Base-by-base conservation (phyloP, 768 basidiomycete genomes). In the Asterophora parasitica region DNA sequence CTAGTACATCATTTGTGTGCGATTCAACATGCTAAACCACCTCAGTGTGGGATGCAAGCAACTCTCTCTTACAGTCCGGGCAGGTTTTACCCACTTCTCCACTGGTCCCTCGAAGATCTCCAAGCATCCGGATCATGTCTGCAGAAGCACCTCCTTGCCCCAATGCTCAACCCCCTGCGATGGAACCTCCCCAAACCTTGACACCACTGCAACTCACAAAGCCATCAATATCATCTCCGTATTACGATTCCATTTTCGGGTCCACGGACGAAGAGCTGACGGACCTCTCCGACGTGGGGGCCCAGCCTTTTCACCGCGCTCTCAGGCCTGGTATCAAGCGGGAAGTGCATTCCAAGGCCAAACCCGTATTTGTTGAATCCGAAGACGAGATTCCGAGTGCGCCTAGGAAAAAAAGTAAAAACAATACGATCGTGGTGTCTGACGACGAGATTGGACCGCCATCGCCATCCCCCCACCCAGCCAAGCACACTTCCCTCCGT, bases 221-320 rank as follows among this genome's bases (percentile, higher is more conserved):
- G 31, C 8, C 35, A 11, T 40, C 44, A 5, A 27, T 17, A 15
- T 48, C 39, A 1, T 41, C 51, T 20, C 56, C 50, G 19, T 40
- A 44, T 19, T 42, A 51, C 33, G 58, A 58, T 32, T 54, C 57
- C 11, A 51, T 57, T 32, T 60, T 60, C 26, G 60, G 58, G 30
- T 49, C 51, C 11, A 58, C 48, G 16, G 55, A 58, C 19, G 60
- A 64, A 39, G 62, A 63, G 16, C 47, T 63, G 42, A 56, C 61
- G 8, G 64, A 63, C 16, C 34, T 58, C 34, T 61, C 61, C 28
- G 60, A 57, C 16, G 17, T 4, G 20, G 61, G 58, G 33, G 3
- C 26, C 16, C 27, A 43, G 4, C 13, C 23, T 12, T 15, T 34
- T 12, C 46, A 43, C 15, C 45, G 37, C 27, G 40, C 43, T 4